Conservation (phyloP, 208 protist genomes). For the Trypanosoma grayi region DNA sequence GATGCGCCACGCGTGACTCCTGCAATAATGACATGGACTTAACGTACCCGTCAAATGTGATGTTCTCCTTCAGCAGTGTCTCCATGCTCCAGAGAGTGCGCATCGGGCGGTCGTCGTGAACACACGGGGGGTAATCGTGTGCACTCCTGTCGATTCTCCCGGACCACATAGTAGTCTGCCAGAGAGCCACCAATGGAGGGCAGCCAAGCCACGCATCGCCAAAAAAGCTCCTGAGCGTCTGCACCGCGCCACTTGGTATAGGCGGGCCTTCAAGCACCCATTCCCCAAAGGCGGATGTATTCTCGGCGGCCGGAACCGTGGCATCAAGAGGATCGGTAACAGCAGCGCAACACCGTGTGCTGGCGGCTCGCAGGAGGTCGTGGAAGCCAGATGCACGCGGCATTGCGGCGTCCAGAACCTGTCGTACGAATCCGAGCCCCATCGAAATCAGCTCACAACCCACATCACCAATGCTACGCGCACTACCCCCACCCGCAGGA, state of each 20-base stretch:
- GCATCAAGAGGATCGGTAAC: too few species aligned
- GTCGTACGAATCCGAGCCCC: slow-evolving; percentile 33
- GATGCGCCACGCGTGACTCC: slow-evolving; percentile 9
- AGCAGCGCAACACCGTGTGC: not conserved
- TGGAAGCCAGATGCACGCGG: slow-evolving; percentile 38
- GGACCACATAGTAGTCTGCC: slow-evolving; percentile 29
- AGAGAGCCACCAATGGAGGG: slow-evolving; percentile 1
- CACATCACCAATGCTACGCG: slow-evolving; percentile 13
- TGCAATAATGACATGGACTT: slow-evolving; percentile 4
- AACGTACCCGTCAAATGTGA: slow-evolving; percentile 16
- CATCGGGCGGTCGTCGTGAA: slow-evolving; percentile 29
- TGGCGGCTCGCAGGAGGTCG: slow-evolving; percentile 8
- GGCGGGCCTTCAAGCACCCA: not conserved
- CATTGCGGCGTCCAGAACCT: slow-evolving; percentile 30
- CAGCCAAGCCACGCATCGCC: not conserved
- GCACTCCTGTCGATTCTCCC: slow-evolving; percentile 28
- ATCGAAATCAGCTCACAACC: slow-evolving; percentile 25
- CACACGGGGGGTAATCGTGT: slow-evolving; percentile 15
- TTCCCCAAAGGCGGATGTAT: not conserved
- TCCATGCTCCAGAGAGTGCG: slow-evolving; percentile 42
- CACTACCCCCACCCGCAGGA: not conserved
- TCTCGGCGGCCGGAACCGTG: too few species aligned
- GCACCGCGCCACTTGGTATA: not conserved
- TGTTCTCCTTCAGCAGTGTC: slow-evolving; percentile 12
- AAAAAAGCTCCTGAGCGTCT: not conserved